Evolutionary conservation across 2,329 filamentous ascomycete genomes (phyloP), one percentile per base, ranked within the genome.

Genomic region (Cladorrhinum sp.): DNA sequence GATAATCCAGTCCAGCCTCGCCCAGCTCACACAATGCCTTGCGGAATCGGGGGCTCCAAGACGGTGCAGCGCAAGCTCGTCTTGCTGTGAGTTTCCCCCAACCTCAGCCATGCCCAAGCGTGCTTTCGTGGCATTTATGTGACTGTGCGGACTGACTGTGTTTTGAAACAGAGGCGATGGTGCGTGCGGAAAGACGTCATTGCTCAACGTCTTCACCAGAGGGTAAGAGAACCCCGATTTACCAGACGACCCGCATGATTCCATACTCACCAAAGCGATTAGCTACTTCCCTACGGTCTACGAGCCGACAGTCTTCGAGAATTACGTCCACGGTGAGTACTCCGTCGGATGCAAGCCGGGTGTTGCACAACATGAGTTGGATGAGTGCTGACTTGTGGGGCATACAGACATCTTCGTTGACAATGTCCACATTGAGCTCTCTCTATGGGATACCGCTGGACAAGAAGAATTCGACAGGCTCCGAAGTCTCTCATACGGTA

Each of bases 401-500:
- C 10, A 16, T 42, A 8, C 69, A 95, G 94, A 99, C 75, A 97
- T 99, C 75, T 99, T 96, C 76, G 95, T 99, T 74, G 95, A 99
- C 74, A 93, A 89, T 73, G 91, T 93, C 57, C 94, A 98, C 77
- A 96, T 99, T 75, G 95, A 99, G 76, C 83, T 99, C 59, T 97
- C 94, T 62, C 84, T 99, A 62, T 99, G 95, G 95, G 95, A 99
- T 76, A 99, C 95, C 0, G 95, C 95, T 42, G 95, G 95, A 24
- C 95, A 99, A 78, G 95, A 99, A 81, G 95, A 99, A 84, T 99
- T 98, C 79, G 95, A 99, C 78, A 88, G 95, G 57, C 80, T 99
- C 76, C 90, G 95, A 72, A 96, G 92, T 66, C 86, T 99, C 59
- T 97, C 93, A 55, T 99, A 99, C 77, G 95, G 93, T 82, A 73